Evolutionary conservation across 305 asterid species (phyloP).

Genomic region (Rubia balearica): DNA sequence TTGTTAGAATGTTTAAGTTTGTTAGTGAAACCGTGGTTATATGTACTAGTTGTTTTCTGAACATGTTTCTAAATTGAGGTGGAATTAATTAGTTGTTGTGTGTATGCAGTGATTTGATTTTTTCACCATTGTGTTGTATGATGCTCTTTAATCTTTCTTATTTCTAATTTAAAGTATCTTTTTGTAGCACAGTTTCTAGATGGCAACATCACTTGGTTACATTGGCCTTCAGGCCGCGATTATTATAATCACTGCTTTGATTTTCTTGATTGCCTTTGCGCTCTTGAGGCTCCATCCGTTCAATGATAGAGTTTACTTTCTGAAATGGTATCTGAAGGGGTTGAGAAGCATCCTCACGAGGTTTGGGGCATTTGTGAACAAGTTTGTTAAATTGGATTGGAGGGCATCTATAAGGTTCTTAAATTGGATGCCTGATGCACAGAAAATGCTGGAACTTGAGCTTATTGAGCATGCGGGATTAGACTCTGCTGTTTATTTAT

Average conservation of each 20-base stretch:
- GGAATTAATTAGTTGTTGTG: too few relatives aligned
- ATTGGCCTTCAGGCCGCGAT: constrained; percentile 83
- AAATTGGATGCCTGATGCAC: constrained; percentile 94
- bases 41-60: too few relatives aligned
- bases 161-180: too few relatives aligned
- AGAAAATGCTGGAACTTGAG: constrained; percentile 89
- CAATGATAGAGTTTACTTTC: constrained; percentile 88
- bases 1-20: too few relatives aligned
- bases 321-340: constrained; percentile 95
- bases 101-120: too few relatives aligned
- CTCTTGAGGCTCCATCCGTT: constrained; percentile 79
- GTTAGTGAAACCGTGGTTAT: too few relatives aligned
- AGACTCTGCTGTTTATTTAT: constrained; percentile 82
- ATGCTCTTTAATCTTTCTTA: too few relatives aligned
- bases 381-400: constrained; percentile 85
- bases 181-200: too few relatives aligned
- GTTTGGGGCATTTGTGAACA: constrained; percentile 50
- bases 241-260: constrained; percentile 58
- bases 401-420: constrained; percentile 64
- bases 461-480: constrained; percentile 93
- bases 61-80: too few relatives aligned
- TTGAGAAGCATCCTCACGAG: constrained; percentile 64
- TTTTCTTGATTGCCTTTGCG: constrained; percentile 72
- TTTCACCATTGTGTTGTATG: too few relatives aligned
- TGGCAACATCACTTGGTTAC: constrained; percentile 24